Evolutionary conservation across 345 rosid genomes (phyloP), one percentile per base, ranked within the genome.

Genomic region (Hypericum androsaemum): DNA sequence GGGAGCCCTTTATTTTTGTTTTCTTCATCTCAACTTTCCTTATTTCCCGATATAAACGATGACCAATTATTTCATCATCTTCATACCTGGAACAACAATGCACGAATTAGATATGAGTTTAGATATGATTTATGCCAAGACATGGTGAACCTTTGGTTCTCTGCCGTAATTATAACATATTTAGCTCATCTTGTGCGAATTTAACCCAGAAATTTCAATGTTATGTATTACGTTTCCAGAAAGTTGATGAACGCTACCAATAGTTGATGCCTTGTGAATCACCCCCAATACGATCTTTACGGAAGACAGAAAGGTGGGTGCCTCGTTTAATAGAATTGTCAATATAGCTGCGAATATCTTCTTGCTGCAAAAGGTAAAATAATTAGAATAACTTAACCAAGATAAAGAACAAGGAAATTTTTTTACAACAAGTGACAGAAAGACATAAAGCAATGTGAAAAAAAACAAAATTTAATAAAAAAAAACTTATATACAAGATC

Each of bases 201-300:
- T 22, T 22, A 22, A 22, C 32, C 32, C 32, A 22, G 32, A 54
- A 38, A 52, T 16, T 5, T 37, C 35, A 41, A 59, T 17, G 55
- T 6, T 10, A 37, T 8, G 52, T 47, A 37, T 14, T 52, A 47
- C 38, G 60, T 40, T 40, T 54, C 44, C 12, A 32, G 7, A 56
- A 45, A 67, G 53, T 44, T 57, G 48, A 60, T 56, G 37, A 12
- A 39, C 59, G 70, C 61, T 64, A 94, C 99, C 97, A 94, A 61
- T 82, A 94, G 74, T 74, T 81, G 60, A 88, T 76, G 71, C 97
- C 99, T 66, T 80, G 77, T 36, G 92, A 88, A 78, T 88, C 97
- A 61, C 99, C 99, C 62, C 99, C 99, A 53, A 75, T 39, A 16
- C 97, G 97, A 56, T 88, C 96, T 78, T 77, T 88, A 41, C 99